Evolutionary conservation across 2,329 filamentous ascomycete genomes (phyloP), one percentile per base, ranked within the genome.

Genomic region (Sporothrix globosa): DNA sequence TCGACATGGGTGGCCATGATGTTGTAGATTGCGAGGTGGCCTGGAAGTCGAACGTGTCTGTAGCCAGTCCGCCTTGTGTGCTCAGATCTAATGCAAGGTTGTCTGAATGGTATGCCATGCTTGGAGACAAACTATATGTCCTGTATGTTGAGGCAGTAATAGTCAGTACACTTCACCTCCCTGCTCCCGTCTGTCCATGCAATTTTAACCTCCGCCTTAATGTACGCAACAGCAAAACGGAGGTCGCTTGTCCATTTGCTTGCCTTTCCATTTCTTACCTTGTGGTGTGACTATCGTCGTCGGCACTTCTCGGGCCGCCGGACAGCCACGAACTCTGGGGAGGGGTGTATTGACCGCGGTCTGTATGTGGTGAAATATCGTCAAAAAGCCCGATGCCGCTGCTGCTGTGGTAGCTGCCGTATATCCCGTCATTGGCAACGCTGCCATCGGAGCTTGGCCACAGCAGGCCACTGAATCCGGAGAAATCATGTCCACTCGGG

Each of bases 371-470:
- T 14, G 58, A 63, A 4, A 46, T 7, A 2, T 63, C 58, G 3
- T 21, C 58, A 3, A 63, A 63, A 7, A 14, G 19, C 13, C 27
- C 17, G 5, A 21, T 48, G 14, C 60, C n/a, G 19, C 17, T 19
- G 19, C 46, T 27, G 4, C 63, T 46, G 63, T 17, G 50, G 46
- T 65, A 65, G 41, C 60, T 48, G 41, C 63, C 63, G 30, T 52
- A 52, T 27, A 34, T 52, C 14, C 27, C 63, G 19, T 39, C n/a
- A 27, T 21, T 21, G 9, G 13, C 3, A 6, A 9, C 41, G 13
- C 60, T 48, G 60, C 41, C 41, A 2, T 46, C 41, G 24, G 60
- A 7, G 24, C 10, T n/a, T 2, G 41, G 39, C 60, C 60, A 48
- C 4, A 7, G n/a, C 17, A 65, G 14, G 3, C 41, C 21, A 3